Percentiles rank a stretch among this genome's conserved stretches.
phyloP scores from a whole-genome alignment of 2,329 filamentous ascomycete genomes.

The Scedosporium minutisporum region DNA sequence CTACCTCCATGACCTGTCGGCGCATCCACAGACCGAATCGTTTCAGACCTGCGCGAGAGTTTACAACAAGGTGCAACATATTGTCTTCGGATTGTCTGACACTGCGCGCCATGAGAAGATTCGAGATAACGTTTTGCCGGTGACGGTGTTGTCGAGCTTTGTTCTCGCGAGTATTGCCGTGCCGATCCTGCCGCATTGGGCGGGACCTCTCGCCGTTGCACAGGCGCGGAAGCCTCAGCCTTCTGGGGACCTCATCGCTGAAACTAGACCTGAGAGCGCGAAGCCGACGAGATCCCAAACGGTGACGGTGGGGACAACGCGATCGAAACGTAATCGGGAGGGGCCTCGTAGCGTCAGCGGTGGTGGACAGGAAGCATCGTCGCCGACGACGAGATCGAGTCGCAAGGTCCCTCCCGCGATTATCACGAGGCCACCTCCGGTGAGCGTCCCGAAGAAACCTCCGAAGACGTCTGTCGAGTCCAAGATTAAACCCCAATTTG shows the following conservation, averaged over 20 bases:
- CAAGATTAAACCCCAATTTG: constrained; percentile 39
- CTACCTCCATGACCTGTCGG: constrained; percentile 71
- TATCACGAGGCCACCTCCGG: constrained; percentile 16
- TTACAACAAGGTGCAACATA: constrained; percentile 82
- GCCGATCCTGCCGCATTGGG: constrained; percentile 67
- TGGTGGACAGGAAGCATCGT: neutral
- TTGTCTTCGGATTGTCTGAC: constrained; percentile 72
- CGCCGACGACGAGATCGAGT: neutral
- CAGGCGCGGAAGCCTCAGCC: constrained; percentile 69
- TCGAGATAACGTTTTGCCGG: constrained; percentile 70
- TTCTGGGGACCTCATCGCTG: constrained; percentile 50
- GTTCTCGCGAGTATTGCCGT: constrained; percentile 68
- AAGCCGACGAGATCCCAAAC: constrained; percentile 62
- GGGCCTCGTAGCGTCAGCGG: neutral
- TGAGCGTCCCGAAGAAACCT: constrained; percentile 11
- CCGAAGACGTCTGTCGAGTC: constrained; percentile 2
- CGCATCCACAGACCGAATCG: constrained; percentile 63
- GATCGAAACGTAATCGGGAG: constrained; percentile 31
- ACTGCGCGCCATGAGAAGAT: constrained; percentile 62
- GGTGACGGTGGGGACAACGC: constrained; percentile 40
- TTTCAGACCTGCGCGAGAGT: constrained; percentile 77
- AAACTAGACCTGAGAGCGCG: constrained; percentile 32
- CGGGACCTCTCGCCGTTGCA: constrained; percentile 70
- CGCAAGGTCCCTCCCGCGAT: constrained; percentile 2
- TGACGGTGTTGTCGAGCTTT: constrained; percentile 72